Percentiles rank a stretch among this genome's conserved stretches.
Evolutionary conservation across 768 basidiomycete species (phyloP).

Genomic region (Pulveroboletus sp.): DNA sequence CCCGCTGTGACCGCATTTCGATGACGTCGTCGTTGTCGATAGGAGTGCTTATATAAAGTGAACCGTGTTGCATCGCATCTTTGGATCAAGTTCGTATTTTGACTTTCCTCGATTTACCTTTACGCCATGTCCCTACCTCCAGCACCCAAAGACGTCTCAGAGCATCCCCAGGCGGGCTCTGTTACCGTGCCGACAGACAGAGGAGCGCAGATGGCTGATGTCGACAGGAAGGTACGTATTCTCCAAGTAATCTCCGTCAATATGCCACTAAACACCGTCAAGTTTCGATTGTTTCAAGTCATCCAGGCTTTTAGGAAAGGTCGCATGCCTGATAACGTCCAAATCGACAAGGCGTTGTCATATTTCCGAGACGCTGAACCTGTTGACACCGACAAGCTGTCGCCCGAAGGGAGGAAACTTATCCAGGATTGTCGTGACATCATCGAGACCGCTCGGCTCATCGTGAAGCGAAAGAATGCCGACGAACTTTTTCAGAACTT

Average conservation of each 20-base stretch:
- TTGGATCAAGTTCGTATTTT: not conserved
- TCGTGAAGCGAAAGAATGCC: constrained; percentile 79
- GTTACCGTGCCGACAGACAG: constrained; percentile 69
- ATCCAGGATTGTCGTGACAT: constrained; percentile 76
- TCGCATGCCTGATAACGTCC: constrained; percentile 72
- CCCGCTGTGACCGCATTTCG: not conserved
- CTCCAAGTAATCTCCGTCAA: not conserved
- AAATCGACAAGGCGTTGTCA: constrained; percentile 68
- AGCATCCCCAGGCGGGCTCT: constrained; percentile 50
- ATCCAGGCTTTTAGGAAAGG: constrained; percentile 78
- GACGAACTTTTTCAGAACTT: constrained; percentile 94
- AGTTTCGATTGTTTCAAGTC: constrained; percentile 74
- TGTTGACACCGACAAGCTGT: constrained; percentile 62
- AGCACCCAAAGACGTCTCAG: constrained; percentile 57
- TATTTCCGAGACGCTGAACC: constrained; percentile 62
- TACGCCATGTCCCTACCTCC: constrained; percentile 56
- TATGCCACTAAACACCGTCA: not conserved
- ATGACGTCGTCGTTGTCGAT: constrained; percentile 16
- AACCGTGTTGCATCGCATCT: not conserved
- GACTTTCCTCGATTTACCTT: not conserved
- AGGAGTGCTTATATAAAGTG: constrained; percentile 12
- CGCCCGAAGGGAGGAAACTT: constrained; percentile 71
- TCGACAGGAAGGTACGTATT: constrained; percentile 64
- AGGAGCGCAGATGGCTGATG: constrained; percentile 59
- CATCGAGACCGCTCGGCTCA: constrained; percentile 64